Evolutionary conservation across 768 basidiomycete genomes (phyloP).

Genomic region (Phanerodontia chrysosporium): DNA sequence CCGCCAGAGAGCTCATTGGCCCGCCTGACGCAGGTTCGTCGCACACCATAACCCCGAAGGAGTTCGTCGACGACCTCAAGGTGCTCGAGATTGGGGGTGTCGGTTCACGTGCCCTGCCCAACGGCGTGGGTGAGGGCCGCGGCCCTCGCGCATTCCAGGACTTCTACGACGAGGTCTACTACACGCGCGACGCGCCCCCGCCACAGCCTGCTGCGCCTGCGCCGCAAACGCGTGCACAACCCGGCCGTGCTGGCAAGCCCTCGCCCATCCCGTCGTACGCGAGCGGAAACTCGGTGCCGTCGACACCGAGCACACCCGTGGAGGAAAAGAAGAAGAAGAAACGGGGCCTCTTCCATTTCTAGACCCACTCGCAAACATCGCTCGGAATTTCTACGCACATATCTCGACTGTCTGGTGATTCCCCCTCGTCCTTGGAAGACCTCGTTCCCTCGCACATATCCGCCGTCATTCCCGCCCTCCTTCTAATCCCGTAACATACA

Average conservation of each 20-base stretch:
- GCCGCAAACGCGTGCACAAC: slow-evolving; percentile 30
- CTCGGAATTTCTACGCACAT: not conserved
- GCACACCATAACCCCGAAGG: slow-evolving; percentile 76
- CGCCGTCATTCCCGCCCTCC: not conserved
- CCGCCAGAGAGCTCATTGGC: not conserved
- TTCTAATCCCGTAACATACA: not conserved
- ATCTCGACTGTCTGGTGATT: not conserved
- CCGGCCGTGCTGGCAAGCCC: slow-evolving; percentile 20
- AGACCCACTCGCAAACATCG: not conserved
- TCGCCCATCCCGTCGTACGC: slow-evolving; percentile 48
- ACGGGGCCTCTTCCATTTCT: slow-evolving; percentile 67
- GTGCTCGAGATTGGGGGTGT: slow-evolving; percentile 84
- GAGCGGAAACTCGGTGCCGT: slow-evolving; percentile 37
- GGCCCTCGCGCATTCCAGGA: slow-evolving; percentile 60
- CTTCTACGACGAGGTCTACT: slow-evolving; percentile 79
- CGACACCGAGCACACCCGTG: slow-evolving; percentile 16
- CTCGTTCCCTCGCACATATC: not conserved
- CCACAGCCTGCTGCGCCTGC: slow-evolving; percentile 38
- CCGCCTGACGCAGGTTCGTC: slow-evolving; percentile 77
- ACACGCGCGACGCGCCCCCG: slow-evolving; percentile 57
- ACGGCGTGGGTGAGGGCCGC: slow-evolving; percentile 53
- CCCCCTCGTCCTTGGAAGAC: not conserved
- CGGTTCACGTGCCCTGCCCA: slow-evolving; percentile 69
- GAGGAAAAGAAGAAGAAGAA: slow-evolving; percentile 76
- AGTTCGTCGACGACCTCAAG: slow-evolving; percentile 84